Conservation (phyloP, 768 basidiomycete genomes). For the Infundibulicybe gibba region DNA sequence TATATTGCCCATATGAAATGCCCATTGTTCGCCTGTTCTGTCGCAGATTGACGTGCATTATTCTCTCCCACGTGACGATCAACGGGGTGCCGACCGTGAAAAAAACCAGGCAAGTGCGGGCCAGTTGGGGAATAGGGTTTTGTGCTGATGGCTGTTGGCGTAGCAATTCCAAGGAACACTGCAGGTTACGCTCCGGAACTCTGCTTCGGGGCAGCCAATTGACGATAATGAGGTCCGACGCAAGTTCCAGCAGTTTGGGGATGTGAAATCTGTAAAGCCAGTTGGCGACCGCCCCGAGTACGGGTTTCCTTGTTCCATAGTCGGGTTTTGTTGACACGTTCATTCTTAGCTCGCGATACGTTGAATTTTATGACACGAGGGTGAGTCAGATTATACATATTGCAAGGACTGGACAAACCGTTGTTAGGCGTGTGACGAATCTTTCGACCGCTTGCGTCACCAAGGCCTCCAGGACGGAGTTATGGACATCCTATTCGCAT, state of each 20-base stretch:
- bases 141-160: background rate
- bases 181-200: slow-evolving; percentile 72
- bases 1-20: slow-evolving; percentile 2
- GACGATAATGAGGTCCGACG: slow-evolving; percentile 84
- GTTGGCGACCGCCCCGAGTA: slow-evolving; percentile 64
- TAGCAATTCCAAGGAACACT: slow-evolving; percentile 83
- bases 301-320: slow-evolving; percentile 10
- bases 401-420: background rate
- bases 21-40: slow-evolving; percentile 16
- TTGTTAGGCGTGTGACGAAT: slow-evolving; percentile 67
- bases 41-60: slow-evolving; percentile 96
- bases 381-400: slow-evolving; percentile 34
- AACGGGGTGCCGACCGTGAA: slow-evolving; percentile 65
- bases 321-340: background rate
- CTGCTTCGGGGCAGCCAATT: slow-evolving; percentile 62
- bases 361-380: slow-evolving; percentile 92
- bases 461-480: slow-evolving; percentile 81
- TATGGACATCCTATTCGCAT: slow-evolving; percentile 84
- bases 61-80: slow-evolving; percentile 88
- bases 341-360: slow-evolving; percentile 68
- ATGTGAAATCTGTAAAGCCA: slow-evolving; percentile 77
- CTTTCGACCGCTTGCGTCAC: slow-evolving; percentile 76
- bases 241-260: slow-evolving; percentile 87
- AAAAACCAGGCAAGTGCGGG: slow-evolving; percentile 72
- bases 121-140: background rate